Base-by-base conservation (phyloP, 805 yeast genomes). In the Saturnispora silvae region DNA sequence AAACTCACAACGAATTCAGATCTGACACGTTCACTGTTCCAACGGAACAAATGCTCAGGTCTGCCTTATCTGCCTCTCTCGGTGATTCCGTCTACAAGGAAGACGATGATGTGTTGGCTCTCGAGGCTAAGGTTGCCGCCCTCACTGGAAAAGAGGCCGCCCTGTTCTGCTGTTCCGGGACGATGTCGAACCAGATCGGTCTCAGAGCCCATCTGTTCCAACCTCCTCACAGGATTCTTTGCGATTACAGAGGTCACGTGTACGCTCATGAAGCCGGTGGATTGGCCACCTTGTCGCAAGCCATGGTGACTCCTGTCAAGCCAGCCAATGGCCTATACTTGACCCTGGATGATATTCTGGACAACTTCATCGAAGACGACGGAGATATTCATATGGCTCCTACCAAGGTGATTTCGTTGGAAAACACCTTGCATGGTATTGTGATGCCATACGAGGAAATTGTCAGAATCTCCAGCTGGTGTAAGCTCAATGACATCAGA, bases 11-110 rank as follows among this genome's bases (percentile, higher is more conserved):
- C 53, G 79, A 74, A 46, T 66, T 73, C 47, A 65, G 78, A 56
- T 70, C 89, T 50, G 97, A 87, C 57, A 87, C 96, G 1, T 84
- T 85, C 68, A 86, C 96, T 3, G 81, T 82, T 10, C 96, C 96
- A 17, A 75, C 95, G 1, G 62, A 64, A 24, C 64, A 72, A 28
- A 84, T 86, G 89, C 54, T 81, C 15, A 66, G 70, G 40, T 75
- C 85, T 32, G 75, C 72, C 32, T 35, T 64, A 20, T 47, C 54
- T 5, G 71, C 82, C 20, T 61, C 87, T 2, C 66, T 72, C 33
- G 96, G 96, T 31, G 96, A 87, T 52, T 71, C 89, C 8, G 96
- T 87, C n/a, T 84, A 84, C 60, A 68, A 73, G 45, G 96, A 87
- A 54, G 97, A 87, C 54, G 59, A 59, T 16, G 75, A 78, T 45